Conservation (phyloP, 2,329 filamentous ascomycete genomes). For the Cordyceps farinosa region DNA sequence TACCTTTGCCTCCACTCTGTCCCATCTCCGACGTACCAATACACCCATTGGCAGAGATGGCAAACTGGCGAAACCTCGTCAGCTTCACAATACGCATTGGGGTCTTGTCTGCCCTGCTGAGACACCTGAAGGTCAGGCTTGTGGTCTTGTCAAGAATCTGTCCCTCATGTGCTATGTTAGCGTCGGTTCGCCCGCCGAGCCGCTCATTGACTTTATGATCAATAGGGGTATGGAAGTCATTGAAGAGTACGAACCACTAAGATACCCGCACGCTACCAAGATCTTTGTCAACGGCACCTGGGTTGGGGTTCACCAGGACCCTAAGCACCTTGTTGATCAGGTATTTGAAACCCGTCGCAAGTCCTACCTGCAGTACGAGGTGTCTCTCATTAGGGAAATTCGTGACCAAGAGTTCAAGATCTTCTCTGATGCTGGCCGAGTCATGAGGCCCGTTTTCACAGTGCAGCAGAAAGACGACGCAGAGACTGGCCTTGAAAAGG, state of each 20-base stretch:
- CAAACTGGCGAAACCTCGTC: constrained; percentile 95
- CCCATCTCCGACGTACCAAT: constrained; percentile 94
- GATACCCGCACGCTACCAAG: constrained; percentile 91
- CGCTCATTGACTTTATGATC: constrained; percentile 93
- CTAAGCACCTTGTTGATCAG: constrained; percentile 75
- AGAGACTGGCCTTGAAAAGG: constrained; percentile 56
- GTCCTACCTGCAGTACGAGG: constrained; percentile 83
- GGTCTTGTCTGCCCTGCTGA: constrained; percentile 95
- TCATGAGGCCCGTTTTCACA: constrained; percentile 90
- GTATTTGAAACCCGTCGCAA: constrained; percentile 75
- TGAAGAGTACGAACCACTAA: constrained; percentile 85
- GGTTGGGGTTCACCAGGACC: constrained; percentile 92
- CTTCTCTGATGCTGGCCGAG: constrained; percentile 93
- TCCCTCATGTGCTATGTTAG: constrained; percentile 98
- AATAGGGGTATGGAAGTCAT: constrained; percentile 93
- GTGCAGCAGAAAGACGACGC: constrained; percentile 82
- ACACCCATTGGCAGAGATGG: constrained; percentile 97
- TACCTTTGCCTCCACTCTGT: constrained; percentile 93
- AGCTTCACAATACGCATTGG: constrained; percentile 98
- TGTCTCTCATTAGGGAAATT: constrained; percentile 93
- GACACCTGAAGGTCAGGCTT: constrained; percentile 96
- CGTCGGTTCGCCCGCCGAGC: constrained; percentile 85
- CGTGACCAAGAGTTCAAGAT: constrained; percentile 98
- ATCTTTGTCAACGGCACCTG: constrained; percentile 97
- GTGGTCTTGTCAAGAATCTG: constrained; percentile 95